A percentile compares a stretch with the other conserved stretches of the same genome.
phyloP scores from a whole-genome alignment of 805 yeast genomes.

The Candida andamanensis region DNA sequence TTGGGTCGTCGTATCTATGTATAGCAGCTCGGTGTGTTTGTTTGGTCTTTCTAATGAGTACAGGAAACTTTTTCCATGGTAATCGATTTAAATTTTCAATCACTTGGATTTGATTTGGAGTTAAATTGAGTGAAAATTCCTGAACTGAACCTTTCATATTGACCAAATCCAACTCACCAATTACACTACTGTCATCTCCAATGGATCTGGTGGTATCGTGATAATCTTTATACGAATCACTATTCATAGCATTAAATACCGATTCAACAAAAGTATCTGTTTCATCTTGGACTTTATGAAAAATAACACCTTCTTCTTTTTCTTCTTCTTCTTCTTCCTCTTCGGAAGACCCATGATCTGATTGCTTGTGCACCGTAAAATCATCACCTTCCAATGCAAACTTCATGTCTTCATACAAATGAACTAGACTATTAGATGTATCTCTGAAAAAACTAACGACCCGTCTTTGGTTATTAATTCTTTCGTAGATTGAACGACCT shows the following conservation, averaged over 20 bases:
- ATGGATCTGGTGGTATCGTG: constrained; percentile 4
- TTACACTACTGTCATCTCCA: constrained; percentile 1
- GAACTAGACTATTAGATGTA: constrained; percentile 21
- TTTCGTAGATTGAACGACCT: constrained; percentile 34
- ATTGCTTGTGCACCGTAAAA: too few species aligned
- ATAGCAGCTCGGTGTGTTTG: constrained; percentile 82
- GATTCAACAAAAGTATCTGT: constrained; percentile 64
- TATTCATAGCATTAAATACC: constrained; percentile 53
- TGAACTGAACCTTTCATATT: constrained; percentile 15
- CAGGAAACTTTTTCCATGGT: constrained; percentile 66
- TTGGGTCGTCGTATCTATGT: constrained; percentile 49
- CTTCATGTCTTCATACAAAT: constrained; percentile 17
- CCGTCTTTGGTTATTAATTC: constrained; percentile 25
- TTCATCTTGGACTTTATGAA: constrained; percentile 52
- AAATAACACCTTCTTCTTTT: too few species aligned
- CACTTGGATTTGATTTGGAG: constrained; percentile 44
- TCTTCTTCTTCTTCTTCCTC: too few species aligned
- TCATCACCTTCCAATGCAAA: constrained; percentile 7
- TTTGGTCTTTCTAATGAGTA: constrained; percentile 59
- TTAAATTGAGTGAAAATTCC: constrained; percentile 33
- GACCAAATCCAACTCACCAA: constrained; percentile 9
- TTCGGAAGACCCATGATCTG: constrained; percentile 15
- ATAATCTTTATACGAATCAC: constrained; percentile 17
- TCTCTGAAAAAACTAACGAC: constrained; percentile 24
- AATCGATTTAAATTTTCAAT: constrained; percentile 52